phyloP scores from a whole-genome alignment of 2,329 filamentous ascomycete species.

The Penicillium sclerotigenum region DNA sequence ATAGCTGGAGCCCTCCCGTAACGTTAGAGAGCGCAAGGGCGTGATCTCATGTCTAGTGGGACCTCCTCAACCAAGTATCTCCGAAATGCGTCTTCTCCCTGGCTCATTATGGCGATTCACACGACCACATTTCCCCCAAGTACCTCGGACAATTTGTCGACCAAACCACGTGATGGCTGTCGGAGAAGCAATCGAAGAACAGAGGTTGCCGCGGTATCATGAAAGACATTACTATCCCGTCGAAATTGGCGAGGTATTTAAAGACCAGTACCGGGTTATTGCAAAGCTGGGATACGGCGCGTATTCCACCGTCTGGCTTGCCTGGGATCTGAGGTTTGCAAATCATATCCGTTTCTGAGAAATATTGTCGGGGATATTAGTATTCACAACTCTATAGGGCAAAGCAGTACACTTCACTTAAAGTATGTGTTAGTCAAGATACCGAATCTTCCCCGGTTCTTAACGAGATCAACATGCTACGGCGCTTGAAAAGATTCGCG shows the following conservation, averaged over 20 bases:
- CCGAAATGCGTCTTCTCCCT: not conserved
- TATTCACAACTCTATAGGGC: too few relatives aligned
- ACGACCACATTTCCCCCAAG: not conserved
- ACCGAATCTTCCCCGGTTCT: too few relatives aligned
- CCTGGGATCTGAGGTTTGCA: too few relatives aligned
- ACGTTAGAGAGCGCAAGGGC: too few relatives aligned
- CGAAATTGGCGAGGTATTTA: not conserved
- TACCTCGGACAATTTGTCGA: not conserved
- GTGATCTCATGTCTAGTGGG: not conserved
- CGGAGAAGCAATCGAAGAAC: not conserved
- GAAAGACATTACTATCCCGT: not conserved
- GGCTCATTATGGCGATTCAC: not conserved
- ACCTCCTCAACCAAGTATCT: not conserved
- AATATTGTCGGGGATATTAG: too few relatives aligned
- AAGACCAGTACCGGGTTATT: not conserved
- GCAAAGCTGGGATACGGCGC: not conserved
- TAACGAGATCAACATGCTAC: too few relatives aligned
- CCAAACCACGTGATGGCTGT: not conserved
- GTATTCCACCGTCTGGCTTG: too few relatives aligned
- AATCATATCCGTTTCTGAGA: too few relatives aligned
- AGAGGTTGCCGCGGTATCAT: not conserved
- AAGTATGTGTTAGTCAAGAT: too few relatives aligned
- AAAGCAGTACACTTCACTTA: too few relatives aligned
- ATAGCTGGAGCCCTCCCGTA: too few relatives aligned
- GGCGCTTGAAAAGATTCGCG: too few relatives aligned